Base-by-base conservation (phyloP, 495 filamentous ascomycete species). In the Aspergillus steynii region DNA sequence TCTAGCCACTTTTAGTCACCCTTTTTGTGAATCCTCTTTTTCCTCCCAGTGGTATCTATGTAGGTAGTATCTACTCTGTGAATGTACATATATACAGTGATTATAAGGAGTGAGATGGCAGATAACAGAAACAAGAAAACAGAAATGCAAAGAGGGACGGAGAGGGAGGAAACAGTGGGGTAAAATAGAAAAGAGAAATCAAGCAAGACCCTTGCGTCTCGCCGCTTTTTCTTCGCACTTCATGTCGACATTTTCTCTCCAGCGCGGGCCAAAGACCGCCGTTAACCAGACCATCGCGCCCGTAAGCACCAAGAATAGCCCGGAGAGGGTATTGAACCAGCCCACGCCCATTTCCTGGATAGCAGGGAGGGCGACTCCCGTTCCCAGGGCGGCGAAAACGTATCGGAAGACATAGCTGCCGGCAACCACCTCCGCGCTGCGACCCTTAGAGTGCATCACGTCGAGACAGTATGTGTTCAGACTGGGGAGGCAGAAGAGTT, bases 391-490 rank as follows among this genome's bases (percentile, higher is more conserved):
- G 3, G 84, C 87, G 62, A 90, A 88, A 2, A 89, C 69, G 71
- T 91, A 91, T 51, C 89, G 82, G 27, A 90, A 75, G 61, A 89
- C 81, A 67, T 90, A 92, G 68, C 91, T 92, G 0, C 86, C 88
- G 6, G 86, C 83, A 61, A 90, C 85, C 4, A 92, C 88, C 69
- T 91, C 82, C 81, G 68, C 88, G 0, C 83, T 81, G 5, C 84
- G 81, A 14, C 81, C 70, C 5, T 75, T 73, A 0, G 28, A 34
- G 42, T 76, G 77, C 80, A 81, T 85, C 60, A 85, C 80, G 76
- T 90, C 89, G 42, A 90, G 78, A 61, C 86, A 87, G 74, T 93
- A 91, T 0, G 89, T 91, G 68, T 92, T 93, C 52, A 92, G 69
- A 20, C 78, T 79, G 59, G 88, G 88, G 68, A 91, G 92, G 62